These are phyloP conservation scores for Ogataea nitratoaversa DNA, from an alignment of 805 yeast species.

Conservation along the genomic window DNA sequence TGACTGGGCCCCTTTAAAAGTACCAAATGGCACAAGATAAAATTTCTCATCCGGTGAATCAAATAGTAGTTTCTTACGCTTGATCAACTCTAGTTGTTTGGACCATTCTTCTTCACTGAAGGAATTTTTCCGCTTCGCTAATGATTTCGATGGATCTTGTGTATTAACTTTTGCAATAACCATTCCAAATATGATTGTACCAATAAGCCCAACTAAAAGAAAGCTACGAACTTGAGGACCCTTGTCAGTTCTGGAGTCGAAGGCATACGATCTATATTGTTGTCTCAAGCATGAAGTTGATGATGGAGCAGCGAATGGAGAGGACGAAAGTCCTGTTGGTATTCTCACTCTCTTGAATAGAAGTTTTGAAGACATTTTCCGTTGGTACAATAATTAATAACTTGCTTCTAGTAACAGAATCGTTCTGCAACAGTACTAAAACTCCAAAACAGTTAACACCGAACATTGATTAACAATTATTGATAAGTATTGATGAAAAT, in stretches of 20 bases:
- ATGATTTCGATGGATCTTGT: constrained; percentile 28
- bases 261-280: constrained; percentile 8
- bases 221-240: constrained; percentile 39
- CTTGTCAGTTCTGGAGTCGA: constrained; percentile 18
- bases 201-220: constrained; percentile 39
- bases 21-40: constrained; percentile 27
- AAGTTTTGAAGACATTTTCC: no score
- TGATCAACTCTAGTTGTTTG: constrained; percentile 31
- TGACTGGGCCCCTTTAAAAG: constrained; percentile 2
- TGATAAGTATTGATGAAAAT: no score
- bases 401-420: no score
- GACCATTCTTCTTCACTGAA: constrained; percentile 48
- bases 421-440: no score
- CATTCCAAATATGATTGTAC: constrained; percentile 37
- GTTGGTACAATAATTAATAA: no score
- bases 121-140: constrained; percentile 33
- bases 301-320: background rate
- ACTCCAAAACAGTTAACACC: no score
- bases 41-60: constrained; percentile 20
- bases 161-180: constrained; percentile 28
- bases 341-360: no score
- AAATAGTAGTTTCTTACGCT: constrained; percentile 28
- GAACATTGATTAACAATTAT: no score
- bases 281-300: background rate
- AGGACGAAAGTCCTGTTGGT: no score